Evolutionary conservation across 345 rosid genomes (phyloP).

Genomic region (Heritiera fomes): DNA sequence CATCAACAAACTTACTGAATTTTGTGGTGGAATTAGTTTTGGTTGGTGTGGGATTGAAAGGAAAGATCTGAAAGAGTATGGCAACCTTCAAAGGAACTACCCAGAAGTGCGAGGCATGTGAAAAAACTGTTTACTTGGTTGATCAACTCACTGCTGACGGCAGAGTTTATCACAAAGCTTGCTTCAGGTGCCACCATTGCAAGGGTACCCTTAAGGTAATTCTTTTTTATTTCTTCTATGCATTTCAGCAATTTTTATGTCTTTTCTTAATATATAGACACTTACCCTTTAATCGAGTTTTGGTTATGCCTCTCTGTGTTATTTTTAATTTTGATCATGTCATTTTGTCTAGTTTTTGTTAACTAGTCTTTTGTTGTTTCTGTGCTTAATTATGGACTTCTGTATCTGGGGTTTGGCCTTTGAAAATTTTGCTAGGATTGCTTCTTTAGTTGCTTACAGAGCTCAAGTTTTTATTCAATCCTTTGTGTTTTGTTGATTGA

Average conservation of each 20-base stretch:
- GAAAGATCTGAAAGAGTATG: constrained; percentile 28
- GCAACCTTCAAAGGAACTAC: constrained; percentile 52
- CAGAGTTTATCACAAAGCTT: constrained; percentile 49
- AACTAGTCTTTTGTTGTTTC: not conserved
- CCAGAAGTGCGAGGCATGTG: constrained; percentile 55
- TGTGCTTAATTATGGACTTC: not conserved
- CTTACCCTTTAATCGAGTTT: not conserved
- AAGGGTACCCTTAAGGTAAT: constrained; percentile 53
- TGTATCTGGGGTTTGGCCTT: not conserved
- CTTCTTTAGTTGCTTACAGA: not conserved
- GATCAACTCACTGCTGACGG: constrained; percentile 52
- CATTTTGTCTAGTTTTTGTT: not conserved
- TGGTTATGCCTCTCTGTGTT: not conserved
- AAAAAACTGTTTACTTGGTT: constrained; percentile 53
- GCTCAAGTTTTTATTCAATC: constrained; percentile 17
- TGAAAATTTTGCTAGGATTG: not conserved
- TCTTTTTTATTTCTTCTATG: not conserved
- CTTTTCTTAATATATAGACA: not conserved
- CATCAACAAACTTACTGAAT: not conserved
- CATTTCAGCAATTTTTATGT: not conserved
- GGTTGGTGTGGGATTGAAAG: not conserved
- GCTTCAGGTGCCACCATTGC: constrained; percentile 60
- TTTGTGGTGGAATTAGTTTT: not conserved
- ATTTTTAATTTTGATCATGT: not conserved
- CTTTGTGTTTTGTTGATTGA: constrained; percentile 1